A percentile compares a stretch with the other conserved stretches of the same genome.
Conservation (phyloP, 768 basidiomycete species). For the Leccinum aurantiacum region DNA sequence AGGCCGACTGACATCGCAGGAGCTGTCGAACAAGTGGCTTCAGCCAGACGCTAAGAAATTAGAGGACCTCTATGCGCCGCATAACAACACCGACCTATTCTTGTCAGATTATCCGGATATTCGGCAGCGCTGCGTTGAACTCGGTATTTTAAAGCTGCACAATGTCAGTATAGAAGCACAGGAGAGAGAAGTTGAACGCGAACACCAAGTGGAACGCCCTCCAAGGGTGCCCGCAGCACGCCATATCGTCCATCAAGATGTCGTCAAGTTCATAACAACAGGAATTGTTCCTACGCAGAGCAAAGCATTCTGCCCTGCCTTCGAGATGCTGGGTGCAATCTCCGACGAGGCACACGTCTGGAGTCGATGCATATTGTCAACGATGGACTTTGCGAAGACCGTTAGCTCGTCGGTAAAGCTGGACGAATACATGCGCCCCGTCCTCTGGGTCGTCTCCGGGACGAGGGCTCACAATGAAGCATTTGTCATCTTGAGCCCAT, state of each 20-base stretch:
- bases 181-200: conserved; percentile 36
- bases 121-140: conserved; percentile 21
- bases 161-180: conserved; percentile 40
- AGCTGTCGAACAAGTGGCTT: conserved; percentile 34
- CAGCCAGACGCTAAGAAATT: conserved; percentile 41
- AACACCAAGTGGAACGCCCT: not conserved
- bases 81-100: not conserved
- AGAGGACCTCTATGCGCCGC: conserved; percentile 22
- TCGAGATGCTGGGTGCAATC: not conserved
- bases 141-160: conserved; percentile 24
- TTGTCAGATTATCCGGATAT: conserved; percentile 18
- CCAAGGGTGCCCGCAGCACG: not conserved
- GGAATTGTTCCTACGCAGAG: not conserved
- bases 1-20: conserved; percentile 4
- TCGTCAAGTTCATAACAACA: not conserved
- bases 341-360: not conserved
- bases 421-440: not conserved
- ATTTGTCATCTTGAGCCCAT: not conserved
- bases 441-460: not conserved
- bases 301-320: not conserved
- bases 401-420: conserved; percentile 2
- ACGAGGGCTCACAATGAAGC: not conserved
- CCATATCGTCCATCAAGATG: conserved; percentile 5
- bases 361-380: not conserved
- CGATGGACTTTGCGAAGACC: conserved; percentile 1